Percentiles rank a stretch among this genome's conserved stretches.
phyloP scores from a whole-genome alignment of 2,329 filamentous ascomycete species.

The Exophiala aquamarina region DNA sequence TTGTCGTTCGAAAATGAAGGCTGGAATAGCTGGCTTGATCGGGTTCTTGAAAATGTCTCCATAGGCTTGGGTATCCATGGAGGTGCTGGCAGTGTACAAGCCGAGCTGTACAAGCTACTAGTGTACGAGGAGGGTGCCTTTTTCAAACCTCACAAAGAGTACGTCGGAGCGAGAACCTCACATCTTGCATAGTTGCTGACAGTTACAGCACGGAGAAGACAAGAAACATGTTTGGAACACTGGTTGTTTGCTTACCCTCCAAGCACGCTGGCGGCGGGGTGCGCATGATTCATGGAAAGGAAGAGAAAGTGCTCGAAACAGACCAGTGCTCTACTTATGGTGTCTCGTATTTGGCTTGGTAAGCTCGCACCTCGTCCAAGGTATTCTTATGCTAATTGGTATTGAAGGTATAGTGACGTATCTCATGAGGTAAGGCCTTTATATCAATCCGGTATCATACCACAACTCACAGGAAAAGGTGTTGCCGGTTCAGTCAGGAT shows the following conservation, averaged over 20 bases:
- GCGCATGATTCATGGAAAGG: conserved; percentile 38
- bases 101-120: conserved; percentile 48
- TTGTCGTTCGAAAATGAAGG: conserved; percentile 38
- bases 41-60: conserved; percentile 7
- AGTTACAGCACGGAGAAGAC: conserved; percentile 41
- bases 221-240: conserved; percentile 51
- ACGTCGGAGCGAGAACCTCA: background rate
- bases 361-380: conserved; percentile 22
- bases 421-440: conserved; percentile 44
- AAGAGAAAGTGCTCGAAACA: conserved; percentile 35
- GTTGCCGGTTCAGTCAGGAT: conserved; percentile 47
- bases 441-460: background rate
- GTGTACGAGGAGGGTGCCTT: conserved; percentile 52
- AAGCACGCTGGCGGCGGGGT: conserved; percentile 48
- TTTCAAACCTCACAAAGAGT: conserved; percentile 49
- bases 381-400: conserved; percentile 1
- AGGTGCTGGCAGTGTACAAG: conserved; percentile 32
- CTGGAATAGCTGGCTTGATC: conserved; percentile 31
- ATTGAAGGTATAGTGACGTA: conserved; percentile 43
- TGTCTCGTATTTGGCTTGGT: conserved; percentile 39
- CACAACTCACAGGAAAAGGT: conserved; percentile 7
- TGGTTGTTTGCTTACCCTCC: conserved; percentile 52
- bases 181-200: background rate
- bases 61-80: conserved; percentile 7
- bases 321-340: conserved; percentile 31